These are phyloP conservation scores for Auriculariales sp. DNA, from an alignment of 768 basidiomycete genomes.

Conservation along the genomic window DNA sequence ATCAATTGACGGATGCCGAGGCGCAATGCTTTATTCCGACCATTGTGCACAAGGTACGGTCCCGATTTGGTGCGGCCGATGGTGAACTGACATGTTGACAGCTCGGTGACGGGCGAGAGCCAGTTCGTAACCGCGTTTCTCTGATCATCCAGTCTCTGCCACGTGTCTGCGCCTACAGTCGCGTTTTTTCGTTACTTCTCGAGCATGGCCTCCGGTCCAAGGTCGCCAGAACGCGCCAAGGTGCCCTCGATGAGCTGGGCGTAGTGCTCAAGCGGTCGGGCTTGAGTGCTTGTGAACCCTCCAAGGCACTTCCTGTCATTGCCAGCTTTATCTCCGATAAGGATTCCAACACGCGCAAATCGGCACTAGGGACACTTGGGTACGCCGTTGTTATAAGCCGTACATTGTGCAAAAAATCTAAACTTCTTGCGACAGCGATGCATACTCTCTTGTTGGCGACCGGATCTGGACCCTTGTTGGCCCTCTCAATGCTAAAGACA, in stretches of 20 bases:
- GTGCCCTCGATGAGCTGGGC: slow-evolving; percentile 69
- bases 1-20: slow-evolving; percentile 76
- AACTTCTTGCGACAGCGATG: slow-evolving; percentile 39
- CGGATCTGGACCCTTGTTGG: slow-evolving; percentile 74
- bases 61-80: not conserved
- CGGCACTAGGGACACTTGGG: slow-evolving; percentile 73
- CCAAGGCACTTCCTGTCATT: slow-evolving; percentile 63
- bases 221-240: slow-evolving; percentile 83
- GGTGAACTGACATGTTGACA: slow-evolving; percentile 15
- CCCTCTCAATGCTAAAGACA: slow-evolving; percentile 66
- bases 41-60: slow-evolving; percentile 66
- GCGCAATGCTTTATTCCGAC: slow-evolving; percentile 81
- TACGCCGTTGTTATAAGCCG: too few species aligned
- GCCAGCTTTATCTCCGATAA: slow-evolving; percentile 77
- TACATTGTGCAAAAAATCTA: too few species aligned
- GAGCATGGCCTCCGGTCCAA: slow-evolving; percentile 84
- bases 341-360: slow-evolving; percentile 78
- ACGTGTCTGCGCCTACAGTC: slow-evolving; percentile 85
- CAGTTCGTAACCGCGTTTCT: slow-evolving; percentile 62
- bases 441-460: slow-evolving; percentile 70
- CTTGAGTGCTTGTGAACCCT: slow-evolving; percentile 64
- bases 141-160: slow-evolving; percentile 75
- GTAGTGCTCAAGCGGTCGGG: slow-evolving; percentile 69
- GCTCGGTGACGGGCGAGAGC: slow-evolving; percentile 89
- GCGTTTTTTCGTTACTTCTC: slow-evolving; percentile 74